These are phyloP conservation scores for Xylaria curta DNA, from an alignment of 495 filamentous ascomycete species.

Conservation along the genomic window DNA sequence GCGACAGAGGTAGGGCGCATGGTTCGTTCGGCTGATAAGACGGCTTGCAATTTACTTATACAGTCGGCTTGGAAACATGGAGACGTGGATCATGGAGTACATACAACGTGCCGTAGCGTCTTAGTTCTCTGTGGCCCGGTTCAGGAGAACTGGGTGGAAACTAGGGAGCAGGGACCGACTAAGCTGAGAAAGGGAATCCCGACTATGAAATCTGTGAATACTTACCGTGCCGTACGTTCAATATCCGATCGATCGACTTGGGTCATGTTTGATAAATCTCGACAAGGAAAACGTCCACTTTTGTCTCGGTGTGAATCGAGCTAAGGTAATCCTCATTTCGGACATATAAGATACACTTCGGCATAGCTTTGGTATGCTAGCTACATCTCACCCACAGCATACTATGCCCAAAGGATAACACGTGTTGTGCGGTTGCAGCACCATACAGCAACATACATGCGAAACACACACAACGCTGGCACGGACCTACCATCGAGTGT, in stretches of 20 bases:
- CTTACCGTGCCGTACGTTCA: neutral
- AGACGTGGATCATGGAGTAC: slow-evolving; percentile 10
- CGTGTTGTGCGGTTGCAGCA: slow-evolving; percentile 16
- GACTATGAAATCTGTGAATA: too few species aligned
- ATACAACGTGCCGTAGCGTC: neutral
- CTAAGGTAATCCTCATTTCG: neutral
- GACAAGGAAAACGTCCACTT: neutral
- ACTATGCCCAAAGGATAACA: slow-evolving; percentile 7
- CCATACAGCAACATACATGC: neutral
- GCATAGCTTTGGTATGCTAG: neutral
- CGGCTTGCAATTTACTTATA: slow-evolving; percentile 10
- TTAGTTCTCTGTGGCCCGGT: slow-evolving; percentile 1
- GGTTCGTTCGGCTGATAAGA: slow-evolving; percentile 22
- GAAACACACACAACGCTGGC: slow-evolving; percentile 17
- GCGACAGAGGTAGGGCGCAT: slow-evolving; percentile 21
- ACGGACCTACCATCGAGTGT: slow-evolving; percentile 22
- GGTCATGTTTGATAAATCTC: neutral
- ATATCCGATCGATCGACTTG: slow-evolving; percentile 2
- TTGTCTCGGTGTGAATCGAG: slow-evolving; percentile 9
- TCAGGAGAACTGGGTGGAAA: neutral
- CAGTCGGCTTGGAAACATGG: slow-evolving; percentile 11
- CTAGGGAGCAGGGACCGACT: slow-evolving; percentile 9
- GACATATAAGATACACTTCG: neutral
- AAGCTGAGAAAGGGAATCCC: neutral
- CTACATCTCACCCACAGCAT: neutral